Evolutionary conservation across 495 filamentous ascomycete genomes (phyloP).

Genomic region (Astrothelium macrocarpum): DNA sequence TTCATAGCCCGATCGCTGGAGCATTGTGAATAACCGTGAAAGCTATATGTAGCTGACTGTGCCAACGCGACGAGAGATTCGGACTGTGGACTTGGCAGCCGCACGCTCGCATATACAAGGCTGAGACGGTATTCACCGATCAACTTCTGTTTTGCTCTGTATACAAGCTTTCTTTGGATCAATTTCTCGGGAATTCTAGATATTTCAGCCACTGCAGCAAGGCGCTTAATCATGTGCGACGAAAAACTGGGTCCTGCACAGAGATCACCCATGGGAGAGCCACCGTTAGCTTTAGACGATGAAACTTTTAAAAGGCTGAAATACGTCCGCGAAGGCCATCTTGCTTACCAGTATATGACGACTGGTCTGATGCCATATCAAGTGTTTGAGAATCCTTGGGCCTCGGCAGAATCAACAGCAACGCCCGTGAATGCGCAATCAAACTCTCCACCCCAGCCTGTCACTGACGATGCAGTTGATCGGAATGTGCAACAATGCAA

Average conservation of each 20-base stretch:
- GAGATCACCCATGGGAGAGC: neutral
- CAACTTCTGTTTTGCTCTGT: neutral
- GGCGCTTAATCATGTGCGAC: neutral
- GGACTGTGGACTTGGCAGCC: neutral
- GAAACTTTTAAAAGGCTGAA: neutral
- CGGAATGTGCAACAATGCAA: neutral
- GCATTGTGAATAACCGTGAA: neutral
- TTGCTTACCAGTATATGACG: neutral
- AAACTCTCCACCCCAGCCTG: neutral
- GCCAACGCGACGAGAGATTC: neutral
- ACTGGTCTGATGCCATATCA: neutral
- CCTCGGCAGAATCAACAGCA: neutral
- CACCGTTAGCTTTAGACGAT: neutral
- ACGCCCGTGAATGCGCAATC: neutral
- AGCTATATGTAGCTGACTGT: neutral
- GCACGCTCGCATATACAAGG: neutral
- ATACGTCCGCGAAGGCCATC: neutral
- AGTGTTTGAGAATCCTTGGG: neutral
- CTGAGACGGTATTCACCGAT: neutral
- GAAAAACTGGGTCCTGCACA: neutral
- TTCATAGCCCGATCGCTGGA: neutral
- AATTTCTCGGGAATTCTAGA: neutral
- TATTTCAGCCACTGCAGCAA: neutral
- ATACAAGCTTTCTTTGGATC: neutral
- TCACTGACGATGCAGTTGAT: neutral